These are phyloP conservation scores for Ogataea paraovalis DNA, from an alignment of 805 yeast species.

Conservation along the genomic window DNA sequence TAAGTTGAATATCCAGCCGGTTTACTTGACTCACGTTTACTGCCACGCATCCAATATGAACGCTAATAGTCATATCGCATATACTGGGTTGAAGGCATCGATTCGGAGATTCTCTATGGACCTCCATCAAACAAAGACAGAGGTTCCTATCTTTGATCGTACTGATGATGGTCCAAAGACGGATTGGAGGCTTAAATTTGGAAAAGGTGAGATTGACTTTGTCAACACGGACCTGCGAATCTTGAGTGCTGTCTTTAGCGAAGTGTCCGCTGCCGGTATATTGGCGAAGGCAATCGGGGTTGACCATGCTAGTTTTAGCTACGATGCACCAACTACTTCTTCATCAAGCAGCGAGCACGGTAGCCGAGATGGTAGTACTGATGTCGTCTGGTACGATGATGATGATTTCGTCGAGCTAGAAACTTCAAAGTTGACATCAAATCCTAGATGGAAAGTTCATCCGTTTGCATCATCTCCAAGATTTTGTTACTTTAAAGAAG, in stretches of 20 bases:
- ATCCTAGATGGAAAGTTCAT: constrained; percentile 42
- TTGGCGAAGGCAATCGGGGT: constrained; percentile 33
- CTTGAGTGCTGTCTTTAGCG: constrained; percentile 60
- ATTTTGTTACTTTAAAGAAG: constrained; percentile 57
- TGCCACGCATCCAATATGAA: constrained; percentile 39
- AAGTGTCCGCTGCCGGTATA: constrained; percentile 43
- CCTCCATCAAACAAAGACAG: constrained; percentile 58
- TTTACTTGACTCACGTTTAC: constrained; percentile 72
- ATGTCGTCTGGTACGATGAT: constrained; percentile 58
- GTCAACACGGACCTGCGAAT: constrained; percentile 65
- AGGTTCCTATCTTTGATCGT: constrained; percentile 28
- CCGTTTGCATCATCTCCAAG: constrained; percentile 56
- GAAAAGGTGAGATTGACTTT: constrained; percentile 68
- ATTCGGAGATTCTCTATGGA: constrained; percentile 56
- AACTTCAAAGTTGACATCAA: constrained; percentile 35
- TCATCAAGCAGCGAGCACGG: constrained; percentile 13
- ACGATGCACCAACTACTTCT: constrained; percentile 16
- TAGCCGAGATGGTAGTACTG: constrained; percentile 9
- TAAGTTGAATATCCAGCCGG: constrained; percentile 65
- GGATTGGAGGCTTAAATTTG: constrained; percentile 54
- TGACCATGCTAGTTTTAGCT: constrained; percentile 15
- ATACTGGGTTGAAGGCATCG: constrained; percentile 69
- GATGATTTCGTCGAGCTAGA: constrained; percentile 77
- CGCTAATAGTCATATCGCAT: constrained; percentile 43
- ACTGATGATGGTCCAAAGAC: constrained; percentile 39